Percentiles rank a stretch among this genome's conserved stretches.
phyloP scores from a whole-genome alignment of 2,329 filamentous ascomycete genomes.

The Alternaria triticina region DNA sequence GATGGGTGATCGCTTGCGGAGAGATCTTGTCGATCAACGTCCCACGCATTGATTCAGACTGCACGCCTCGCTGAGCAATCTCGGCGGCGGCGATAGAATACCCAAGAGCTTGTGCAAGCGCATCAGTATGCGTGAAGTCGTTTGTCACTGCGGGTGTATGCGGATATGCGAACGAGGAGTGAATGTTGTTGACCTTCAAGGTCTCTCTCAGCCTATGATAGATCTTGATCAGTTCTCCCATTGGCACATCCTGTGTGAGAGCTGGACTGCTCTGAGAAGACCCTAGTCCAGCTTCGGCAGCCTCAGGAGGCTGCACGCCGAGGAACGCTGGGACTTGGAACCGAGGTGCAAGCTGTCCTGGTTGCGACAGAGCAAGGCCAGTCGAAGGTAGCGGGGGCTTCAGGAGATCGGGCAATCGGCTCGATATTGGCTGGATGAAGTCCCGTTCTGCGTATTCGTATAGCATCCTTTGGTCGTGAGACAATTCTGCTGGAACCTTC shows the following conservation, averaged over 20 bases:
- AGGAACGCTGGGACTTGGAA: constrained; percentile 44
- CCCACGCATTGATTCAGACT: constrained; percentile 69
- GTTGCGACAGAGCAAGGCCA: constrained; percentile 14
- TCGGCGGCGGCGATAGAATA: constrained; percentile 88
- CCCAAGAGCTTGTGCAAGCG: constrained; percentile 71
- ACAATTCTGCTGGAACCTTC: constrained; percentile 33
- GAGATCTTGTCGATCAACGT: constrained; percentile 85
- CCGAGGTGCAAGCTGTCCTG: constrained; percentile 16
- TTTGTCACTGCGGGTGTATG: constrained; percentile 51
- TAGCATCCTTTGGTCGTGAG: constrained; percentile 57
- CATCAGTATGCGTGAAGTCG: constrained; percentile 62
- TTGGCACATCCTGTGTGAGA: constrained; percentile 30
- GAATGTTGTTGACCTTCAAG: constrained; percentile 58
- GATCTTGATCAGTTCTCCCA: constrained; percentile 59
- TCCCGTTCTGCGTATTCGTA: constrained; percentile 58
- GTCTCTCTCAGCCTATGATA: constrained; percentile 64
- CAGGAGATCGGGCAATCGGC: constrained; percentile 45
- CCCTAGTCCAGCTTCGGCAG: constrained; percentile 28
- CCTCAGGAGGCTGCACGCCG: constrained; percentile 30
- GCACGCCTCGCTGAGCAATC: constrained; percentile 87
- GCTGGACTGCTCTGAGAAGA: constrained; percentile 30
- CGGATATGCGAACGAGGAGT: constrained; percentile 54
- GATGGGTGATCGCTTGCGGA: constrained; percentile 81
- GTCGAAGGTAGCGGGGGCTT: constrained; percentile 28
- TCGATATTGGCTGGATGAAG: constrained; percentile 59